Conservation (phyloP, 1,139 yeast genomes). For the Sugiyamaella castrensis region DNA sequence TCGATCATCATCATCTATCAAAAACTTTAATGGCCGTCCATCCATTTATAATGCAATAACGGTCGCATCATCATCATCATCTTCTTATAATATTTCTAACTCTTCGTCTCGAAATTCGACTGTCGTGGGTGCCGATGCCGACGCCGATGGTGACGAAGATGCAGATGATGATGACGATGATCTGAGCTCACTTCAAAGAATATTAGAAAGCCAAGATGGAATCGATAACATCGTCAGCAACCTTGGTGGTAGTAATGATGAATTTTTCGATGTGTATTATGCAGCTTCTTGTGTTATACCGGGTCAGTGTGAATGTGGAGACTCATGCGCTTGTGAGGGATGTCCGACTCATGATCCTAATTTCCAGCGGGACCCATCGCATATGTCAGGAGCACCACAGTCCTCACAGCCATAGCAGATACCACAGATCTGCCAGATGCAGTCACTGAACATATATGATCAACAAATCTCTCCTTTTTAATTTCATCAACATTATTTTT, state of each 20-base stretch:
- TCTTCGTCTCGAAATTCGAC: neutral
- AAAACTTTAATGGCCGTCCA: neutral
- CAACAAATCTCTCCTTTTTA: too few relatives aligned
- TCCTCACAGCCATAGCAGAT: too few relatives aligned
- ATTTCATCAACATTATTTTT: too few relatives aligned
- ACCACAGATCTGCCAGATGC: too few relatives aligned
- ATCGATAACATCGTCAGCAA: neutral
- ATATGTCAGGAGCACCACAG: too few relatives aligned
- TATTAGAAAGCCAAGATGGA: constrained; percentile 5
- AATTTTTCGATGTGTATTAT: constrained; percentile 31
- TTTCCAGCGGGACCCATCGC: neutral
- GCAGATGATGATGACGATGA: constrained; percentile 12
- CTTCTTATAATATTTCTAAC: too few relatives aligned
- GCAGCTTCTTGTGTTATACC: constrained; percentile 40
- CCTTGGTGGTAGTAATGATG: constrained; percentile 11
- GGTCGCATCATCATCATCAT: too few relatives aligned
- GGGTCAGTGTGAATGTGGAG: constrained; percentile 41
- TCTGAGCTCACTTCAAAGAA: constrained; percentile 12
- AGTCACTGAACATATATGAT: too few relatives aligned
- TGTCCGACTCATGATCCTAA: constrained; percentile 37
- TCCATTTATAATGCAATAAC: neutral
- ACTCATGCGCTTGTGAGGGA: constrained; percentile 37
- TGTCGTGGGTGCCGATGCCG: neutral
- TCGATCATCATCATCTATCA: neutral
- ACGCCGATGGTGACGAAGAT: too few relatives aligned